Conservation (phyloP, 495 filamentous ascomycete species). For the Glonium stellatum region DNA sequence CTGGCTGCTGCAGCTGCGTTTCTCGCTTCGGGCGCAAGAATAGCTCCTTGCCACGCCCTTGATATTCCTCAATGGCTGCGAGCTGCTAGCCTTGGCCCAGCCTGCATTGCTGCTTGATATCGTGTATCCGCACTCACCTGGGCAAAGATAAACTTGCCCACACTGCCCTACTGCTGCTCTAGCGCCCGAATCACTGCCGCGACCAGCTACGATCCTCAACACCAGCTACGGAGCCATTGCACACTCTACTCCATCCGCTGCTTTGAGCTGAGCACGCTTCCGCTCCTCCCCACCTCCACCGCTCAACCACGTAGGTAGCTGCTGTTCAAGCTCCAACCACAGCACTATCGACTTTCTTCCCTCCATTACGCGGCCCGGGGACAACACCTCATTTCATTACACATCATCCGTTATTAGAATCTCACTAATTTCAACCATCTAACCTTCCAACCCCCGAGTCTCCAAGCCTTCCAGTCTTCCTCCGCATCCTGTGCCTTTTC, state of each 20-base stretch:
- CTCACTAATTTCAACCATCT: too few species aligned
- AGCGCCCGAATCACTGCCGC: slow-evolving; percentile 5
- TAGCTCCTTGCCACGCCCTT: not conserved
- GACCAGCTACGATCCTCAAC: not conserved
- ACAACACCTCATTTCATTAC: too few species aligned
- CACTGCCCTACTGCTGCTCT: not conserved
- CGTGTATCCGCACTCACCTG: not conserved
- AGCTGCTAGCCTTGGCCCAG: not conserved
- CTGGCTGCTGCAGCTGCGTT: not conserved
- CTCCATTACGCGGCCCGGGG: too few species aligned
- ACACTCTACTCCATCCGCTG: not conserved
- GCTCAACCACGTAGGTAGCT: too few species aligned
- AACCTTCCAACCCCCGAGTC: not conserved
- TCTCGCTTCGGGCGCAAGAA: not conserved
- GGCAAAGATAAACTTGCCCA: not conserved
- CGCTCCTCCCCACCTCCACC: not conserved
- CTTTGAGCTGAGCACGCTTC: not conserved
- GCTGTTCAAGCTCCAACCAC: too few species aligned
- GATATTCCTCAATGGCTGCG: not conserved
- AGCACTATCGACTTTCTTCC: too few species aligned
- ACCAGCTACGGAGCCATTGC: not conserved
- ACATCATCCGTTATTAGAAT: too few species aligned
- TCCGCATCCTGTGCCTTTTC: not conserved
- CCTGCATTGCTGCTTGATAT: not conserved
- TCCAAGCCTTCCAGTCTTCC: not conserved